Percentiles rank a stretch among this genome's conserved stretches.
Evolutionary conservation across 2,329 filamentous ascomycete genomes (phyloP).

Genomic region (Westerdykella sp.): DNA sequence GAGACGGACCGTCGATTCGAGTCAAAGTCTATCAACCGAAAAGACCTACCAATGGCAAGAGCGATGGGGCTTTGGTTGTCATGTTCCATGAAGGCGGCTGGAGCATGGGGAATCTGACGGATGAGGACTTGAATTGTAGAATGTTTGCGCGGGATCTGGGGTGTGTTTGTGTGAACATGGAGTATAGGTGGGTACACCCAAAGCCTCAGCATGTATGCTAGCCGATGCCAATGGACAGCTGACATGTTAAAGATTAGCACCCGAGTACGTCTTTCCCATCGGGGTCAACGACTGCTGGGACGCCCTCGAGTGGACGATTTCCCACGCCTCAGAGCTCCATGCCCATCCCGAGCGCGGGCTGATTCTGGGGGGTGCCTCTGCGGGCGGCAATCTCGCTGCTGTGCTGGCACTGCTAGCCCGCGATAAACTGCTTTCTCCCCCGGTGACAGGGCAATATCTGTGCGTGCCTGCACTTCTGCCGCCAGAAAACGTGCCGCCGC

Average conservation of each 20-base stretch:
- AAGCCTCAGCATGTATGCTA: not conserved
- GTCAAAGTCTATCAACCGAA: too few species aligned
- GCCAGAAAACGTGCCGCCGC: too few species aligned
- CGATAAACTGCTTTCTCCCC: too few species aligned
- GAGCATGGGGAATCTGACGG: constrained; percentile 40
- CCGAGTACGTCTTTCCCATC: constrained; percentile 44
- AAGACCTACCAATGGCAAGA: constrained; percentile 3
- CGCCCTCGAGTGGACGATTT: constrained; percentile 39
- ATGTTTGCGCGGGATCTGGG: constrained; percentile 34
- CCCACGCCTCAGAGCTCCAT: constrained; percentile 24
- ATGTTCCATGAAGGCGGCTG: constrained; percentile 44
- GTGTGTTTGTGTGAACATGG: constrained; percentile 44
- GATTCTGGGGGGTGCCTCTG: constrained; percentile 47
- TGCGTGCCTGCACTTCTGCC: too few species aligned
- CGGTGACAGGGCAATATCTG: too few species aligned
- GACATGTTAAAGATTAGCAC: constrained; percentile 38
- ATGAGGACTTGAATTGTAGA: constrained; percentile 40
- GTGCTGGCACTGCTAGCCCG: too few species aligned
- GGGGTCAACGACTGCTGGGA: constrained; percentile 38
- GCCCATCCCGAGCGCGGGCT: constrained; percentile 43
- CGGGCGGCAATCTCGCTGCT: constrained; percentile 47
- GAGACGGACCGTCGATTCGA: too few species aligned
- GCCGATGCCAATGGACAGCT: not conserved
- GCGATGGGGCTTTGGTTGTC: constrained; percentile 16
- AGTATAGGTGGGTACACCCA: constrained; percentile 38